Evolutionary conservation across 1,139 yeast species (phyloP), one percentile per base, ranked within the genome.

Genomic region (Suhomyces choctaworum): DNA sequence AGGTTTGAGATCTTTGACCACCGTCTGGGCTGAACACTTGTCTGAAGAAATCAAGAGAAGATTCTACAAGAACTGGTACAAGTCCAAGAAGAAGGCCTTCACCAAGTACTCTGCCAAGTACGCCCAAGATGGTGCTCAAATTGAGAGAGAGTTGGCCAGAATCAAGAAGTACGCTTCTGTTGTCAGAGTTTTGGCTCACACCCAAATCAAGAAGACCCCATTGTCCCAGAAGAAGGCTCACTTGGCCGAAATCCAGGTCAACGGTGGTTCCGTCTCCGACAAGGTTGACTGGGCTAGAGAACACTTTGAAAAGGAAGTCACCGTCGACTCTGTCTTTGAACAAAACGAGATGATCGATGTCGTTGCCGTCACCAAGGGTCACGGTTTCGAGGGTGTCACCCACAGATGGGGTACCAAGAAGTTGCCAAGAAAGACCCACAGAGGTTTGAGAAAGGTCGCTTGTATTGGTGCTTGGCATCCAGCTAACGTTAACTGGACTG

Each of bases 391-490:
- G 78, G 99, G 99, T 89, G 97, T 90, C 63, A 94, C 98, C 80
- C 96, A 89, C 89, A 89, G 99, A 87, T 92, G 97, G 97, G 98
- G 98, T 73, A 92, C 98, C 84, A 94, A 90, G 92, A 89, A 86
- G 82, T 81, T 92, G 63, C 98, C 99, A 78, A 89, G 99, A 82
- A 92, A 92, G 95, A 92, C 99, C 72, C 99, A 92, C 78, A 89
- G 97, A 85, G 99, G 99, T 92, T 82, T 90, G 72, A 89, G 99
- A 84, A 94, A 94, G 89, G 98, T 92, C 76, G 99, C 98, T 70
- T 92, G 99, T 89, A 94, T 92, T 68, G 99, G 99, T 84, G 97
- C 99, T 70, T 92, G 99, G 99, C 98, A 92, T 81, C 98, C 98
- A 76, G 85, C 96, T 78, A 96, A 92, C 80, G 99, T 92, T 69